Percentiles rank a stretch among this genome's conserved stretches.
Conservation (phyloP, 2,329 filamentous ascomycete species). For the Thyridium curvatum region DNA sequence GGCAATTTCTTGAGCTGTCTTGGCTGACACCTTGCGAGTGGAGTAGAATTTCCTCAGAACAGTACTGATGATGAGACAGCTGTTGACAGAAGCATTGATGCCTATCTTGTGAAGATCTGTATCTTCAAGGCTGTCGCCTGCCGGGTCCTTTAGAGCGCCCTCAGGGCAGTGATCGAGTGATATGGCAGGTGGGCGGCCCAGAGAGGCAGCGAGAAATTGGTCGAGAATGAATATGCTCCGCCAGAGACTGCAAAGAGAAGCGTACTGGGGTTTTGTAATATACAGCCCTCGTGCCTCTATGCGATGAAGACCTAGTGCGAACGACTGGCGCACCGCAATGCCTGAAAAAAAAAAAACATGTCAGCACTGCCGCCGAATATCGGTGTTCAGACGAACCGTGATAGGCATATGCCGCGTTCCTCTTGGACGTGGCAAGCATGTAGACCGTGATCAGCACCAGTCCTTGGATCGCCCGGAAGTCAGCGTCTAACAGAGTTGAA, state of each 20-base stretch:
- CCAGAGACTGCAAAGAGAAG: slow-evolving; percentile 47
- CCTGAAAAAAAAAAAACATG: slow-evolving; percentile 28
- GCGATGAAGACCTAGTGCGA: slow-evolving; percentile 56
- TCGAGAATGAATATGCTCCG: slow-evolving; percentile 60
- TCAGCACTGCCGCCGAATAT: too few species aligned
- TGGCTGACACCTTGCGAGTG: slow-evolving; percentile 50
- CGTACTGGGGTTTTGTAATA: too few species aligned
- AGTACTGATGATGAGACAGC: slow-evolving; percentile 49
- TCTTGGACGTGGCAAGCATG: slow-evolving; percentile 53
- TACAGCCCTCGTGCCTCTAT: slow-evolving; percentile 36
- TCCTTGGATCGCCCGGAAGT: slow-evolving; percentile 61
- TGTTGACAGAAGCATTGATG: slow-evolving; percentile 50
- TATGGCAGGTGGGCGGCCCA: slow-evolving; percentile 57
- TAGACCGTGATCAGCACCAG: slow-evolving; percentile 59
- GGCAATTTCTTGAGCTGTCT: slow-evolving; percentile 50
- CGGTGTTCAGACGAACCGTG: slow-evolving; percentile 46
- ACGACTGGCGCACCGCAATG: slow-evolving; percentile 57
- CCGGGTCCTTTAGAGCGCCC: slow-evolving; percentile 28
- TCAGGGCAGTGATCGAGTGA: slow-evolving; percentile 56
- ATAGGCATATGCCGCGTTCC: slow-evolving; percentile 57
- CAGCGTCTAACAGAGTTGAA: slow-evolving; percentile 33
- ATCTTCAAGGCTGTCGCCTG: slow-evolving; percentile 4
- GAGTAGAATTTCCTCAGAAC: slow-evolving; percentile 57
- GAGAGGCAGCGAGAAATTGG: slow-evolving; percentile 53
- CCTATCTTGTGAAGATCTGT: slow-evolving; percentile 19